These are phyloP conservation scores for Arthrocladium fulminans DNA, from an alignment of 2,329 filamentous ascomycete species.

Conservation along the genomic window DNA sequence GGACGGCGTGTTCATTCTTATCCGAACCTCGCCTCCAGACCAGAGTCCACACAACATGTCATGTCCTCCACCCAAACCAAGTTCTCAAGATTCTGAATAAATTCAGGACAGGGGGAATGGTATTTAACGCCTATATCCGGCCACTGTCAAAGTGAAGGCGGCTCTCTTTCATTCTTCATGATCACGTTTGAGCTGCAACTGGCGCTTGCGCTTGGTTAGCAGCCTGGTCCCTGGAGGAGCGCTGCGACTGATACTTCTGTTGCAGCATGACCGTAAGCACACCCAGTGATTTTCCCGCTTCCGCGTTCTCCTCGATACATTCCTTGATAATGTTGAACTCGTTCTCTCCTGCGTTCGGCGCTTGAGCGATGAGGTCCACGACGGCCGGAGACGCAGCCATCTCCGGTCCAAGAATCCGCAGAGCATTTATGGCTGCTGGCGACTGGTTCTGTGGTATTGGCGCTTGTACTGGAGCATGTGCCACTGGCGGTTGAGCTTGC, in stretches of 20 bases:
- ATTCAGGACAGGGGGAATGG: no score
- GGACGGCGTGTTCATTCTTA: no score
- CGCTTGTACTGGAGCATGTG: conserved; percentile 14
- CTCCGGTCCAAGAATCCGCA: conserved; percentile 52
- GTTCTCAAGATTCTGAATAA: no score
- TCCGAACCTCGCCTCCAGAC: no score
- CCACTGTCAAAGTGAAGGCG: no score
- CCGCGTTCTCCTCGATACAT: conserved; percentile 58
- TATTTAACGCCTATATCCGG: no score
- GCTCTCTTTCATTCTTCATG: no score
- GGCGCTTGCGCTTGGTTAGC: not conserved
- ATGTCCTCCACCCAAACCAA: no score
- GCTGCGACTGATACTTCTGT: conserved; percentile 10
- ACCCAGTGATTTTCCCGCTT: conserved; percentile 51
- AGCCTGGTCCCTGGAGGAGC: not conserved
- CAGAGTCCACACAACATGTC: no score
- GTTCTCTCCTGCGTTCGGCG: conserved; percentile 56
- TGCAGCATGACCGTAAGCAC: conserved; percentile 35
- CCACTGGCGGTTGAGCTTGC: conserved; percentile 20
- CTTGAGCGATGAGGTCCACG: conserved; percentile 60
- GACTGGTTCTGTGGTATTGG: conserved; percentile 15
- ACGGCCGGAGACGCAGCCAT: conserved; percentile 57
- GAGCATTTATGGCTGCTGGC: conserved; percentile 32
- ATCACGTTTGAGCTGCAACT: not conserved
- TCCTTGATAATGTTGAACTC: conserved; percentile 67